phyloP scores from a whole-genome alignment of 305 asterid genomes.

The Withania somnifera region DNA sequence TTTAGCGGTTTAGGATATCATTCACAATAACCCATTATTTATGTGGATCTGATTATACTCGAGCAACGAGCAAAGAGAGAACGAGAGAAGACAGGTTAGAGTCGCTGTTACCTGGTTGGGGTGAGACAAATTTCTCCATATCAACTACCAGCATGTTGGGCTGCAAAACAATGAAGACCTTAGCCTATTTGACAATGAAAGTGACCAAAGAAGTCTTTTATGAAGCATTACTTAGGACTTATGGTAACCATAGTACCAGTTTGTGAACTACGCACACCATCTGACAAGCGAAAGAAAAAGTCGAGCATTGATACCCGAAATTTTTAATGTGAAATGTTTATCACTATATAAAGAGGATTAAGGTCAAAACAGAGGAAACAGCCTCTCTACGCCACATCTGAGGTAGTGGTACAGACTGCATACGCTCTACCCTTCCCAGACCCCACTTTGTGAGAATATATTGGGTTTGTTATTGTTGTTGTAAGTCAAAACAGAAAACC shows the following conservation, averaged over 20 bases:
- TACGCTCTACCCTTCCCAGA: no score
- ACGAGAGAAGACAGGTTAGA: background rate
- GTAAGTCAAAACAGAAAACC: no score
- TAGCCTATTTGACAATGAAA: no score
- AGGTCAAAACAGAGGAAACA: no score
- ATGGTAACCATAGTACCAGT: background rate
- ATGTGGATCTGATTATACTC: background rate
- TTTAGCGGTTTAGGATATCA: background rate
- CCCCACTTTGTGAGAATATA: no score
- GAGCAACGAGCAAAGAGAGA: background rate
- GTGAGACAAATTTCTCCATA: slow-evolving; percentile 73
- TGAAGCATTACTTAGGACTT: background rate
- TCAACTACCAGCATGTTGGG: slow-evolving; percentile 99
- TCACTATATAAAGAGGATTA: background rate
- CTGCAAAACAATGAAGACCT: slow-evolving; percentile 34
- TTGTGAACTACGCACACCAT: background rate
- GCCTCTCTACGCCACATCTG: no score
- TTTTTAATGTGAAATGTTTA: background rate
- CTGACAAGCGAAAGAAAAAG: background rate
- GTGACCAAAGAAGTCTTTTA: no score
- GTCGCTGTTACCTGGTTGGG: slow-evolving; percentile 44
- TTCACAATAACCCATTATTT: background rate
- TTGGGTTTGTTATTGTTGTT: no score
- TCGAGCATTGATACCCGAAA: background rate
- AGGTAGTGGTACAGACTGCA: no score